These are phyloP conservation scores for Orobanche coerulescens DNA, from an alignment of 257 asterid genomes.

Conservation along the genomic window DNA sequence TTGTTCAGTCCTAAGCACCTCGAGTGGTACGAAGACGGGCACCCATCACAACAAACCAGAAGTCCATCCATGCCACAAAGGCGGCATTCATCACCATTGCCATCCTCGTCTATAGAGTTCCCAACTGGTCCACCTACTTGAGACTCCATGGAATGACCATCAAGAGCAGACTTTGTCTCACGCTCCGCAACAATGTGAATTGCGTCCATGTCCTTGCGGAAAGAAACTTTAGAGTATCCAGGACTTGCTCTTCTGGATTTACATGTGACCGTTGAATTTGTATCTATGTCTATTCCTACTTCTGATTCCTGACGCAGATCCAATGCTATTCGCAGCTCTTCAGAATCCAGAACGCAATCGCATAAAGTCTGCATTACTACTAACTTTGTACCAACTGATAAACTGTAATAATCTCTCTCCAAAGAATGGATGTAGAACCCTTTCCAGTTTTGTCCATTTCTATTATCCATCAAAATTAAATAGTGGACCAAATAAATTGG, in stretches of 20 bases:
- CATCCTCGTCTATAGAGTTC: slow-evolving; percentile 46
- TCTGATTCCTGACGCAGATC: slow-evolving; percentile 65
- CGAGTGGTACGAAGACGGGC: slow-evolving; percentile 73
- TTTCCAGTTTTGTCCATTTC: slow-evolving; percentile 54
- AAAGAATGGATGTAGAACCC: slow-evolving; percentile 51
- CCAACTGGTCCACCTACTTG: slow-evolving; percentile 31
- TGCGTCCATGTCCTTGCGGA: slow-evolving; percentile 40
- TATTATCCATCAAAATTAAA: slow-evolving; percentile 48
- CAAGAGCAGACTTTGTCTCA: slow-evolving; percentile 26
- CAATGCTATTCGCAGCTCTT: slow-evolving; percentile 64
- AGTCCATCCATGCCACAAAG: slow-evolving; percentile 90
- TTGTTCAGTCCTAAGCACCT: slow-evolving; percentile 80
- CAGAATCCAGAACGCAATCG: slow-evolving; percentile 64
- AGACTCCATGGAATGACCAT: slow-evolving; percentile 23
- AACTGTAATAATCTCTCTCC: slow-evolving; percentile 63
- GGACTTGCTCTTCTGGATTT: slow-evolving; percentile 58
- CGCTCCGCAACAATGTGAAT: slow-evolving; percentile 30
- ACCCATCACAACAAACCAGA: slow-evolving; percentile 82
- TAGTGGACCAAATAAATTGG: slow-evolving; percentile 62
- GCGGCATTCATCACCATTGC: slow-evolving; percentile 79
- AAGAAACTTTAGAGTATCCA: slow-evolving; percentile 47
- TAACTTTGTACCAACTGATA: slow-evolving; percentile 61
- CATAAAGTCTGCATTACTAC: slow-evolving; percentile 65
- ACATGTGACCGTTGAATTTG: slow-evolving; percentile 28
- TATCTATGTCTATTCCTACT: slow-evolving; percentile 52